Percentiles rank a stretch among this genome's conserved stretches.
Evolutionary conservation across 73 alveolate species (phyloP).

Genomic region (Stentor roeselii): DNA sequence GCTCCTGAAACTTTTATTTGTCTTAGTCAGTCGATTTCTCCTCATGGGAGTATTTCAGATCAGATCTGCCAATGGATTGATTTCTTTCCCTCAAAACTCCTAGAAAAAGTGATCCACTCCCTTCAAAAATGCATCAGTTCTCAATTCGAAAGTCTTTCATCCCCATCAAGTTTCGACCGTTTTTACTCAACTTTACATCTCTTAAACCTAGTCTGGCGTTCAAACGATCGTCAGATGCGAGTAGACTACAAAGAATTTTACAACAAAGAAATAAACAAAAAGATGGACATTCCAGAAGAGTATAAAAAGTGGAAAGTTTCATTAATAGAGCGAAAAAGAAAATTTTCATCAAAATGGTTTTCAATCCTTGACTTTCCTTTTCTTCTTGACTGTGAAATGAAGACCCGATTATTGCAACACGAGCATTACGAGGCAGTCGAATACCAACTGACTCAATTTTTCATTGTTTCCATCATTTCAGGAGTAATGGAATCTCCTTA

Average conservation of each 20-base stretch:
- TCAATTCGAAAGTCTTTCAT: neutral
- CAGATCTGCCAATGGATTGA: neutral
- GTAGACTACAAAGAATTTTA: neutral
- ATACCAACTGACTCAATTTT: neutral
- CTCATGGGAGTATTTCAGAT: neutral
- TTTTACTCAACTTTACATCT: neutral
- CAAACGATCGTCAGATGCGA: neutral
- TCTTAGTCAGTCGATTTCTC: neutral
- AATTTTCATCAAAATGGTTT: neutral
- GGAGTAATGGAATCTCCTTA: conserved; percentile 44
- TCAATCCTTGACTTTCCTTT: neutral
- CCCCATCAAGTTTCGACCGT: neutral
- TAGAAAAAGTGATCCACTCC: neutral
- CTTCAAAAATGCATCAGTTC: neutral
- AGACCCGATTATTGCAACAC: neutral
- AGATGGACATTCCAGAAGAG: conserved; percentile 6
- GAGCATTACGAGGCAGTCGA: neutral
- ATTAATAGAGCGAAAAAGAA: neutral
- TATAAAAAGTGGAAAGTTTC: neutral
- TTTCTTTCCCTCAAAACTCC: neutral
- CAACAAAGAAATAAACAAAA: neutral
- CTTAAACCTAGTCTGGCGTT: neutral
- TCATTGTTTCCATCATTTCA: neutral
- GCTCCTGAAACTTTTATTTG: neutral
- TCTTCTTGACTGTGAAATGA: neutral